Evolutionary conservation across 1,284 basidiomycete genomes (phyloP).

Genomic region (Marasmius sp.): DNA sequence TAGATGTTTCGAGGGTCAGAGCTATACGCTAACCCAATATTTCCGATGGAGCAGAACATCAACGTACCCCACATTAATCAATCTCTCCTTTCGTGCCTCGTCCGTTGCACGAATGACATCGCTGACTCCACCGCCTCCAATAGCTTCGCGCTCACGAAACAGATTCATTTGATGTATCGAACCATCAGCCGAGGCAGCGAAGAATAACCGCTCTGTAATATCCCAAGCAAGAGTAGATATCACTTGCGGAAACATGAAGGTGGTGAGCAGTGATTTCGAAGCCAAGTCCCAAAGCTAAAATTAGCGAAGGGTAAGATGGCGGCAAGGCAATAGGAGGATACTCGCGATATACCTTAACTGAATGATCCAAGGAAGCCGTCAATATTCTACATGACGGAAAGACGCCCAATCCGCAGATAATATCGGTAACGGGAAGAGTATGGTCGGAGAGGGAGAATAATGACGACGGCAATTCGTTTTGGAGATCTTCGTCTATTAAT

Average conservation of each 20-base stretch:
- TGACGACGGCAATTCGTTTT: conserved; percentile 72
- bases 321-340: conserved; percentile 2
- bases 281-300: conserved; percentile 79
- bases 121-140: conserved; percentile 72
- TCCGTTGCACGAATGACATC: conserved; percentile 69
- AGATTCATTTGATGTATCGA: conserved; percentile 81
- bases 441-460: conserved; percentile 88
- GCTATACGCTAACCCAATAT: background rate
- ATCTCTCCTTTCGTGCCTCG: conserved; percentile 50
- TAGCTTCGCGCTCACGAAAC: conserved; percentile 65
- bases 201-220: conserved; percentile 82
- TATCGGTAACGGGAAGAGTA: conserved; percentile 84
- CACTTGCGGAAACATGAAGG: conserved; percentile 79
- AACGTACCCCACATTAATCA: conserved; percentile 61
- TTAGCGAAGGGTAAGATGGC: conserved; percentile 3
- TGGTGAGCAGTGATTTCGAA: conserved; percentile 77
- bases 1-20: conserved; percentile 23
- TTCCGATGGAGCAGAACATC: conserved; percentile 18
- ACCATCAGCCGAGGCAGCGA: conserved; percentile 75
- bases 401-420: conserved; percentile 74
- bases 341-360: conserved; percentile 73
- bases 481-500: conserved; percentile 68
- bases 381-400: conserved; percentile 81
- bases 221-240: conserved; percentile 78
- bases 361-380: conserved; percentile 85